Base-by-base conservation (phyloP, 305 asterid species). In the Fraxinus albicans region DNA sequence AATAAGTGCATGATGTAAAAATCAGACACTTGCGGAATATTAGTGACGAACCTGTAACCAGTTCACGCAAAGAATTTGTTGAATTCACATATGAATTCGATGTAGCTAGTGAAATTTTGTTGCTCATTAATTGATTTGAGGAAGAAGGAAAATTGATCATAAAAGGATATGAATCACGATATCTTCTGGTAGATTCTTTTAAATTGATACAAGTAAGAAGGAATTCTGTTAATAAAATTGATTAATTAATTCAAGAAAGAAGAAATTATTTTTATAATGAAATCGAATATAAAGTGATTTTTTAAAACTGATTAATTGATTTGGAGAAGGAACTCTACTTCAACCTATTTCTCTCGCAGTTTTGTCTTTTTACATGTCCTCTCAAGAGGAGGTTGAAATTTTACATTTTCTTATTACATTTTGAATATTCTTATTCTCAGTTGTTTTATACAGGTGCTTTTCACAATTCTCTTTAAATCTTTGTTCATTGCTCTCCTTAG, bases 311-410 rank as follows among this genome's bases (percentile, higher is more conserved):
- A 44, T 3, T 44, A 44, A 44, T 44, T 3, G 58, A 47, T 47
- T 47, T 13, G n/a, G 58, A 47, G 58, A 47, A 53, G 63, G 23
- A 53, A 53, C 63, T 53, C 23, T 53, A 53, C 9, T 6, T 1
- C 3, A 8, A 17, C 65, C 65, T 53, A 17, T n/a, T 53, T 53
- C 8, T 17, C 65, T n/a, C 42, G 80, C 25, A 0, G 83, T 80
- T 47, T 80, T 77, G 72, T 67, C 83, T 80, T 47, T 72, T 29
- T 29, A 7, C 79, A 60, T 87, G 93, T 53, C 23, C 65, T 60
- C 70, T 8, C 1, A 60, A 23, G 27, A 21, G 31, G 31, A 19
- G 70, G 31, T 60, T 0, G 5, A 60, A 60, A 60, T 60, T 60
- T 19, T 60, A 60, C 10, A 19, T 60, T 19, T 60, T 3, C 31